Evolutionary conservation across 106 monocot genomes (phyloP), one percentile per base, ranked within the genome.

Genomic region (Apostasia shenzhenica): DNA sequence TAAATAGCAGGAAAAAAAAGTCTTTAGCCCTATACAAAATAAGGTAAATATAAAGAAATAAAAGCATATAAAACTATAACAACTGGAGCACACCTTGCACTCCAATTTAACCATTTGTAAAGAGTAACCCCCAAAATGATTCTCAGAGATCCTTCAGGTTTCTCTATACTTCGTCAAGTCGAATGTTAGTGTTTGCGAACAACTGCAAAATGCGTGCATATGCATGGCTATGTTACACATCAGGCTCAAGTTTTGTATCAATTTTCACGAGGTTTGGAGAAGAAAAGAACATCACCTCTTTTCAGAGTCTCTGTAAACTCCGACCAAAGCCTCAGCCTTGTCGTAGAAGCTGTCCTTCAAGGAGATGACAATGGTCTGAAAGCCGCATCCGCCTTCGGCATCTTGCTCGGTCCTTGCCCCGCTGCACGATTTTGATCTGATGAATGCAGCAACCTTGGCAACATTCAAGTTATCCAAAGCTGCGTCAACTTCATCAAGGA

Each of bases 311-410:
- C 92, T 87, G 67, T 93, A 99, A 46, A 99, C 93, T 40, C 99
- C 99, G 67, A 99, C 87, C 64, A 99, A 77, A 26, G 92, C 89
- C 81, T 99, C 99, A 12, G 99, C 92, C 67, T 99, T 99, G 69
- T 93, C 99, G 66, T 93, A 99, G 85, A 99, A 99, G 72, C 79
- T 93, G 69, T 99, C 99, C 72, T 99, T 99, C 48, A 99, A 81
- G 1, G 99, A 99, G 13, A 99, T 93, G 8, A 99, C 99, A 14
- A 99, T 99, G 67, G 89, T 93, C 74, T 99, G 99, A 55, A 99
- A 99, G 6, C 87, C 90, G 76, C 75, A 79, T 6, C 74, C 84
- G 7, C 76, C 77, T 14, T 87, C 87, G 4, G 42, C 57, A 61
- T 81, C 83, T 71, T 90, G 85, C 7, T 71, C 76, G 42, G 49